phyloP scores from a whole-genome alignment of 148 eudicot species.

The Dianthus caryophyllus region DNA sequence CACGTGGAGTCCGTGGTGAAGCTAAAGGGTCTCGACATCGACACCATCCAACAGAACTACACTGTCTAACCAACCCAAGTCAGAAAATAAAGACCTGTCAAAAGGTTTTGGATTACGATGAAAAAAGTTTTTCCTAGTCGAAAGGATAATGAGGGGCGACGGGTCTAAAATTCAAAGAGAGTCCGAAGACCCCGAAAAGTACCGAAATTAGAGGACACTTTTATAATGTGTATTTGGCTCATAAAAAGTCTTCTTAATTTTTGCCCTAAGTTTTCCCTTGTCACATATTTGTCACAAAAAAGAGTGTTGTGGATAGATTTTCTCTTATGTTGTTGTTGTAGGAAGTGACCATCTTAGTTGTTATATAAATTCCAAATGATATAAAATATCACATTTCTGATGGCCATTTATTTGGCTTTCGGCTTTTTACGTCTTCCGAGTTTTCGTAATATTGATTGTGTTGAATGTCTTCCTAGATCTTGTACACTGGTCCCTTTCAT shows the following conservation, averaged over 20 bases:
- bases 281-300: constrained; percentile 4
- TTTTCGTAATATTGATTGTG: no score
- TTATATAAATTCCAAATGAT: not conserved
- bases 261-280: constrained; percentile 11
- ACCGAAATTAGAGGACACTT: constrained; percentile 22
- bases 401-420: no score
- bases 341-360: not conserved
- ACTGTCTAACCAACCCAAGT: constrained; percentile 44
- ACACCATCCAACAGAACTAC: constrained; percentile 75
- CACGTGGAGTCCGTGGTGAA: constrained; percentile 90
- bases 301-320: constrained; percentile 16
- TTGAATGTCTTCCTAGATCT: no score
- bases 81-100: not conserved
- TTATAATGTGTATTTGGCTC: constrained; percentile 14
- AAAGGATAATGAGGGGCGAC: constrained; percentile 15
- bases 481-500: no score
- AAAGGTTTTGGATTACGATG: constrained; percentile 5
- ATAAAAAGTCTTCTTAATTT: constrained; percentile 24
- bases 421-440: no score
- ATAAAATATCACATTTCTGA: not conserved
- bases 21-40: constrained; percentile 83
- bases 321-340: not conserved
- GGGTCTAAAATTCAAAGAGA: constrained; percentile 17
- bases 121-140: constrained; percentile 27
- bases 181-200: not conserved